Evolutionary conservation across 192 early-diverging fungal species (phyloP).

Genomic region (Chytriomyces sp.): DNA sequence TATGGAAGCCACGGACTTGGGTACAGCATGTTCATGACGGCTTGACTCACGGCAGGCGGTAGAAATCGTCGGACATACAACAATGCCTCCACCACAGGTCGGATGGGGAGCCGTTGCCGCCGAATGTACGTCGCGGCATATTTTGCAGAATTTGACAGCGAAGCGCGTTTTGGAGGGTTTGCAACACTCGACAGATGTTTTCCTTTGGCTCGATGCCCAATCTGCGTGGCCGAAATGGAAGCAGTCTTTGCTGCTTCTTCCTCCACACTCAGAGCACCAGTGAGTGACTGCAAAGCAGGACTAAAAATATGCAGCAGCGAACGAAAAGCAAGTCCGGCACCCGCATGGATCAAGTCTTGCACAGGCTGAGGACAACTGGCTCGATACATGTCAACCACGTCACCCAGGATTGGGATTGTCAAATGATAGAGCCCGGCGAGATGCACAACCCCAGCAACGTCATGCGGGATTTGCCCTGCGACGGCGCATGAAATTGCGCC

Average conservation of each 20-base stretch:
- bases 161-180: not conserved
- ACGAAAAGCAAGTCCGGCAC: conserved; percentile 34
- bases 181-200: not conserved
- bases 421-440: conserved; percentile 54
- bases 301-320: conserved; percentile 36
- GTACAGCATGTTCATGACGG: conserved; percentile 48
- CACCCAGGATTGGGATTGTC: conserved; percentile 44
- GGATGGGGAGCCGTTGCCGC: conserved; percentile 48
- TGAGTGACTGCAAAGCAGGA: conserved; percentile 29
- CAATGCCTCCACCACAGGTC: conserved; percentile 30
- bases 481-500: conserved; percentile 55
- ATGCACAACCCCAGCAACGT: conserved; percentile 56
- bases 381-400: conserved; percentile 47
- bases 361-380: conserved; percentile 37
- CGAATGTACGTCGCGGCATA: conserved; percentile 41
- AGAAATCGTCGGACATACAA: conserved; percentile 45
- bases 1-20: conserved; percentile 53
- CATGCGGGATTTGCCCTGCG: conserved; percentile 47
- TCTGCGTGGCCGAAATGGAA: too few species aligned
- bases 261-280: conserved; percentile 18
- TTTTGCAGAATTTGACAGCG: not conserved
- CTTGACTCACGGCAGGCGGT: conserved; percentile 41
- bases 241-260: not conserved
- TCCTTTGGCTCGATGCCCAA: not conserved
- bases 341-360: conserved; percentile 31